Base-by-base conservation (phyloP, 495 filamentous ascomycete genomes). In the Sordaria brevicollis region DNA sequence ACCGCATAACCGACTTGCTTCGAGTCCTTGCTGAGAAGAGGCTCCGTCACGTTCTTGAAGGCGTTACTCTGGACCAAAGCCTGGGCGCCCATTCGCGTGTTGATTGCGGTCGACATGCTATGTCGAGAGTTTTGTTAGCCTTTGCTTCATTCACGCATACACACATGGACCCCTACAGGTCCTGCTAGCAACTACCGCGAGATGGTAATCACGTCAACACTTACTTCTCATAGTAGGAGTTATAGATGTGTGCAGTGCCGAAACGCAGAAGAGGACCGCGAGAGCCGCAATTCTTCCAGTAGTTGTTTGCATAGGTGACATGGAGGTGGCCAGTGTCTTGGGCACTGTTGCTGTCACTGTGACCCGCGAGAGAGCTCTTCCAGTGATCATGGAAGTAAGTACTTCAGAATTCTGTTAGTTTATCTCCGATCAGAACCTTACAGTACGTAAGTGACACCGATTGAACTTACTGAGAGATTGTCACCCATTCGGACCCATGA, bases 81-180 rank as follows among this genome's bases (percentile, higher is more conserved):
- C 79, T 91, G 87, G 15, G 89, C 90, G 35, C 88, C 88, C 67
- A 87, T 77, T 43, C 90, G 86, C 19, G 87, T 86, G 81, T 92
- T 89, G 80, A 91, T 86, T 21, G 85, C 88, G 66, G 86, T 85
- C 72, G 71, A 76, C 57, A 87, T 81, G 66, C 80, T 76, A 49
- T 80, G 72, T 78, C n/a, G 67, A 39, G 17, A 19, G 11, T 49
- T 5, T 29, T 73, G 80, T 74, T 70, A 70, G 68, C 17, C 49
- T 17, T 62, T 62, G 25, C 25, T 5, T 5, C 49, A 21, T 34
- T 37, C 35, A 13, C 5, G 13, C 31, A 21, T 34, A 25, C 35
- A 13, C 5, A 6, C 31, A 29, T n/a, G 7, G 11, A 9, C 19
- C 9, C 19, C 33, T 25, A 31, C 39, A 5, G 4, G 31, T 62